Percentiles rank a stretch among this genome's conserved stretches.
Evolutionary conservation across 169 alveolate genomes (phyloP).

Genomic region (Eimeria praecox): DNA sequence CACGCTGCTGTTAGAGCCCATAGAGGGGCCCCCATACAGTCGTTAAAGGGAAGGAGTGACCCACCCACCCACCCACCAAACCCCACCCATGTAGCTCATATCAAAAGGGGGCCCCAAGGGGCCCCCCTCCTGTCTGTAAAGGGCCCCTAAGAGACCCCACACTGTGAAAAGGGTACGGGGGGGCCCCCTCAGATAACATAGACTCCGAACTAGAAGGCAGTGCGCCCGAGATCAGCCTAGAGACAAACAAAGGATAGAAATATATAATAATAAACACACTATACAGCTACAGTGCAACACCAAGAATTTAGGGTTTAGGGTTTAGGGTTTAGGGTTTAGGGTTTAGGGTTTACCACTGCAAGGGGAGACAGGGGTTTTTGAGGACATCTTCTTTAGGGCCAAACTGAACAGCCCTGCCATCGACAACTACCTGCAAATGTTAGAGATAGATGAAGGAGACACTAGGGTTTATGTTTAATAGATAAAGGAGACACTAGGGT

Average conservation of each 20-base stretch:
- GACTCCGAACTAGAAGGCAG: not conserved
- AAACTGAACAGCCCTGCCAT: constrained; percentile 39
- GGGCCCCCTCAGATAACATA: no score
- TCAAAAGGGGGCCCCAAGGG: no score
- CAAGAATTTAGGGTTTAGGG: not conserved
- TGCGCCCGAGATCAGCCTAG: constrained; percentile 36
- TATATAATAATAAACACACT: not conserved
- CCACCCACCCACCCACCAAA: no score
- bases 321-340: constrained; percentile 1
- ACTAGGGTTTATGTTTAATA: no score
- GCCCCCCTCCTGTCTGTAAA: no score
- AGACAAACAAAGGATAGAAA: not conserved
- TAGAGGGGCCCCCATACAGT: not conserved
- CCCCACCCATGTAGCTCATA: no score
- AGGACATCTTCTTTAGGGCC: constrained; percentile 69
- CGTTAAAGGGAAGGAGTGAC: no score
- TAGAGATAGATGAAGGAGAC: not conserved
- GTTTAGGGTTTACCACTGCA: constrained; percentile 36
- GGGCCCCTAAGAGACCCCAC: not conserved
- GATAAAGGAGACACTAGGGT: not conserved
- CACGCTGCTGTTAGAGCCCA: not conserved
- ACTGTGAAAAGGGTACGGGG: not conserved
- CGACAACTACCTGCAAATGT: constrained; percentile 52
- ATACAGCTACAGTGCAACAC: no score
- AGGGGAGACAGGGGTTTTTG: constrained; percentile 16